Evolutionary conservation across 164 flowering plant species (phyloP), one percentile per base, ranked within the genome.

Genomic region (Cinnamomum micranthum): DNA sequence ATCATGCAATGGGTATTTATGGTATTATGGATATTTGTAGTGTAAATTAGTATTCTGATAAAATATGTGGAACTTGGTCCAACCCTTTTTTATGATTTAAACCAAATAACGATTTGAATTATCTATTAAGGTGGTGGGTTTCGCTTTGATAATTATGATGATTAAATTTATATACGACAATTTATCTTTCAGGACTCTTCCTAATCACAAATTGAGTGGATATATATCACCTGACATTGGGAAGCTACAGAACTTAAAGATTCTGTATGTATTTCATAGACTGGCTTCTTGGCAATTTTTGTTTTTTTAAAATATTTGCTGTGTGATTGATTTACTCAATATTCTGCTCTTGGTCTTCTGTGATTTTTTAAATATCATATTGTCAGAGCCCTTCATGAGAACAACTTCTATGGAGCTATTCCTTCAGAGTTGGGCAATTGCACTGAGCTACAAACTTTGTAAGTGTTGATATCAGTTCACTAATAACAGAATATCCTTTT

Each of bases 361-460:
- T 81, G 47, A 27, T 71, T 33, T 35, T 33, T 6, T 22, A 4
- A 50, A 12, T 55, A 55, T 65, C n/a, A 13, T 68, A 13, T 31
- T 52, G 11, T 77, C 75, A 93, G 99, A 79, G 87, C 83, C 75
- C 95, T 93, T 79, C 86, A 91, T 74, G 81, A 86, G 85, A 93
- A 95, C 85, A 88, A 87, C 75, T 84, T 95, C 2, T 95, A 88
- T 85, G 99, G 99, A 75, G 28, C 81, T 59, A 92, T 95, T 74
- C 99, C 99, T 72, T 78, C 89, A 35, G 92, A 87, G 67, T 74
- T 95, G 87, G 92, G 92, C 62, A 93, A 93, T 72, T 95, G 98
- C 84, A 83, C 97, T 19, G 80, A 86, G 75, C 83, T 95, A 86
- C 86, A 80, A 79, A 88, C 86, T 73, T 25, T 95, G 99, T 95